Percentiles rank a stretch among this genome's conserved stretches.
phyloP scores from a whole-genome alignment of 2,329 filamentous ascomycete species.

The Clonostachys rhizophaga region DNA sequence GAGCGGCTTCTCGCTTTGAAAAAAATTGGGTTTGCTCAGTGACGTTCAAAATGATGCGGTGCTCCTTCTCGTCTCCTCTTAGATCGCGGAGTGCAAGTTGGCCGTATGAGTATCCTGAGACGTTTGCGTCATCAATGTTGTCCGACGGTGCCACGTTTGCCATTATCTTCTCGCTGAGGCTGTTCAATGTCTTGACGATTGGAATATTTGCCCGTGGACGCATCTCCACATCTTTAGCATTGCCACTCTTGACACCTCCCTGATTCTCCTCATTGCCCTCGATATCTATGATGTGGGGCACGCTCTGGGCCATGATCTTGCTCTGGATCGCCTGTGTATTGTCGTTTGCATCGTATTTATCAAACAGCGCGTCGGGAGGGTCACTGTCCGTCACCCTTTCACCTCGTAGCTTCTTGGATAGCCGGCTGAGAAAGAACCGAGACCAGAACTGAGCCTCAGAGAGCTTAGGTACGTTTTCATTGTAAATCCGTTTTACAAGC shows the following conservation, averaged over 20 bases:
- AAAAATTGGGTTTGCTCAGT: slow-evolving; percentile 85
- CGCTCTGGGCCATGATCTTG: slow-evolving; percentile 55
- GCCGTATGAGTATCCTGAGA: slow-evolving; percentile 51
- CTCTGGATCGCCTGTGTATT: slow-evolving; percentile 51
- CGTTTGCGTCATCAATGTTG: slow-evolving; percentile 49
- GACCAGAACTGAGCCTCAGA: slow-evolving; percentile 85
- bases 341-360: slow-evolving; percentile 76
- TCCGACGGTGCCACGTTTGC: slow-evolving; percentile 80
- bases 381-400: slow-evolving; percentile 80
- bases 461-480: slow-evolving; percentile 84
- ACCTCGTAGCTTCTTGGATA: slow-evolving; percentile 88
- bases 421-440: slow-evolving; percentile 83
- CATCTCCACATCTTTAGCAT: slow-evolving; percentile 88
- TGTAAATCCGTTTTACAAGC: slow-evolving; percentile 83
- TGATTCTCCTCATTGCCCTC: slow-evolving; percentile 95
- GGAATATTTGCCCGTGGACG: slow-evolving; percentile 76
- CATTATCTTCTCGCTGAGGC: slow-evolving; percentile 89
- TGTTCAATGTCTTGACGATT: slow-evolving; percentile 86
- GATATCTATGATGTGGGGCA: slow-evolving; percentile 88
- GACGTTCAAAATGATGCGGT: slow-evolving; percentile 79
- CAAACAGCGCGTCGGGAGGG: slow-evolving; percentile 71
- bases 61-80: slow-evolving; percentile 66
- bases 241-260: slow-evolving; percentile 75
- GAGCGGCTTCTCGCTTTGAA: slow-evolving; percentile 48
- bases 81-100: slow-evolving; percentile 78